Percentiles rank a stretch among this genome's conserved stretches.
These are phyloP conservation scores for Dioscorea alata DNA, from an alignment of 106 monocot species.

Conservation along the genomic window DNA sequence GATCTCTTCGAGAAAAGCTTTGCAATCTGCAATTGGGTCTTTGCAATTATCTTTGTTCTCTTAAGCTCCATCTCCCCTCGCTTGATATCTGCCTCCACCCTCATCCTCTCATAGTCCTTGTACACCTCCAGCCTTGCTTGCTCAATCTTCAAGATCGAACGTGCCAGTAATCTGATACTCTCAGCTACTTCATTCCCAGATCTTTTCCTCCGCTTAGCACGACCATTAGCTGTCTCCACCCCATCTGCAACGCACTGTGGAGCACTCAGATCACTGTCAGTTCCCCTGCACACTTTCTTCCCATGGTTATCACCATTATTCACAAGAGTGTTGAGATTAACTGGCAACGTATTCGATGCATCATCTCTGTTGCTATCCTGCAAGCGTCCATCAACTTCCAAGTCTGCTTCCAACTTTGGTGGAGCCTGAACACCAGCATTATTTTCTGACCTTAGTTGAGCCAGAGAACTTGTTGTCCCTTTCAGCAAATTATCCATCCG, in stretches of 20 bases:
- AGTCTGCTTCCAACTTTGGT: constrained; percentile 16
- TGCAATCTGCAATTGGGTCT: constrained; percentile 71
- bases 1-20: constrained; percentile 42
- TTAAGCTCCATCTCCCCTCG: constrained; percentile 69
- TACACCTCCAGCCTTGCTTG: constrained; percentile 62
- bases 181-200: constrained; percentile 33
- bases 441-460: constrained; percentile 3
- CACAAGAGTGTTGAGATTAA: neutral
- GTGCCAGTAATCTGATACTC: constrained; percentile 56
- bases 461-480: constrained; percentile 15
- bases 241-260: neutral
- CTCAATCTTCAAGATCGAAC: constrained; percentile 61
- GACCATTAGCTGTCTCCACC: neutral
- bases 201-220: constrained; percentile 27
- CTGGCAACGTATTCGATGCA: constrained; percentile 32
- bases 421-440: no score
- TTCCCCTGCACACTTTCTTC: constrained; percentile 17
- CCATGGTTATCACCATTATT: constrained; percentile 9
- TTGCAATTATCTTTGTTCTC: constrained; percentile 62
- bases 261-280: constrained; percentile 22
- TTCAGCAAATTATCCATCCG: constrained; percentile 52
- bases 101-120: constrained; percentile 55
- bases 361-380: constrained; percentile 23
- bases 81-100: constrained; percentile 59
- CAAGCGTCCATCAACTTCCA: constrained; percentile 18